Evolutionary conservation across 2,329 filamentous ascomycete species (phyloP), one percentile per base, ranked within the genome.

Genomic region (Curvularia sp.): DNA sequence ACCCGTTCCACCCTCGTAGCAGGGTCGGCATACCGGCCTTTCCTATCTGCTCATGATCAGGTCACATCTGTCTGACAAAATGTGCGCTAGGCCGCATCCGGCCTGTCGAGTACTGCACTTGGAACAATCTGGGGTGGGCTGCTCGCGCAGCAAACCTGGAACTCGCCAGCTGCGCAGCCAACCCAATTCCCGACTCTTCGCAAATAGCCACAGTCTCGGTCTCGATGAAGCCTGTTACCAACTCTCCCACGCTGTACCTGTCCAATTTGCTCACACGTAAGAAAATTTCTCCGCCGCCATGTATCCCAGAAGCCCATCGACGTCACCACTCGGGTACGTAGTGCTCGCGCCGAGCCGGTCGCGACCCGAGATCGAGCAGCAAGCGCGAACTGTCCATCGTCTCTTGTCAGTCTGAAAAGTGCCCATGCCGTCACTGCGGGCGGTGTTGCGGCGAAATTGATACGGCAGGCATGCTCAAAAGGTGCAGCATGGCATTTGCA

Each of bases 281-380:
- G 43, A 39, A 31, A 38, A 31, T n/a, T 26, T 38, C 26, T 18
- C 20, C 24, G 24, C 5, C 26, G 49, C 24, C 8, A 31, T n/a
- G 5, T 49, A 30, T 55, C 44, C n/a, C 24, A 18, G 22, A 26
- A 42, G 5, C n/a, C 30, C 24, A 44, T 44, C 28, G 24, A 42
- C 51, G 52, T 56, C 60, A 53, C 46, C 59, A 47, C 57, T 63
- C 61, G 63, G 62, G 55, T 60, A 55, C 59, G 58, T 65, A 67
- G 65, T 61, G 65, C 63, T 66, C 61, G 61, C 50, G 59, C 66
- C 66, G 66, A 63, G 63, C 66, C 65, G 66, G 66, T 55, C 47
- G 43, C 61, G 60, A 67, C 49, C 64, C 62, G 64, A 67, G 64
- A 69, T 69, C 63, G 64, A 64, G 64, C 60, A 57, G 46, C 58